Evolutionary conservation across 1,284 basidiomycete genomes (phyloP).

Genomic region (Ustilago tritici): DNA sequence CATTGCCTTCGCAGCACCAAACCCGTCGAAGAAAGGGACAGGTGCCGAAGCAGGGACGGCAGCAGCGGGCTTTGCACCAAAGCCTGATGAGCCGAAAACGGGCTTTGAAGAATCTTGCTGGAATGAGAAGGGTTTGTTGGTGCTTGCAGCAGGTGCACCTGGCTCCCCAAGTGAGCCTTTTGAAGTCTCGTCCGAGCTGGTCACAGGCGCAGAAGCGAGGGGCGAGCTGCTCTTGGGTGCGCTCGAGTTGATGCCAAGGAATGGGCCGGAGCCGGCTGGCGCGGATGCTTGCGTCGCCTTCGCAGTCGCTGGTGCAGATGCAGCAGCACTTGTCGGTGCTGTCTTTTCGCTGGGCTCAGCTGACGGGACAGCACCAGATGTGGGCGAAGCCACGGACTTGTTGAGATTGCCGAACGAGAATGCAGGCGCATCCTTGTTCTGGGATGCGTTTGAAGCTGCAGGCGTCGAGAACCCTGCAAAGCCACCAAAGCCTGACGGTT

Average conservation of each 20-base stretch:
- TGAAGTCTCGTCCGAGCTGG: slow-evolving; percentile 38
- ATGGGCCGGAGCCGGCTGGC: slow-evolving; percentile 15
- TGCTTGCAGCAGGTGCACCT: slow-evolving; percentile 8
- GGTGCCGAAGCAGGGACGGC: slow-evolving; percentile 10
- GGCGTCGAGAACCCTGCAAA: slow-evolving; percentile 23
- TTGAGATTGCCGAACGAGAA: slow-evolving; percentile 35
- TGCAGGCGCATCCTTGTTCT: slow-evolving; percentile 18
- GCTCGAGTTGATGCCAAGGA: slow-evolving; percentile 50
- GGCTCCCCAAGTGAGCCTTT: slow-evolving; percentile 38
- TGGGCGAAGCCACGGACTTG: slow-evolving; percentile 10
- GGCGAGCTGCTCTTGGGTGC: slow-evolving; percentile 57
- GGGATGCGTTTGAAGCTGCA: slow-evolving; percentile 10
- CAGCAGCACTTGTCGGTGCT: neutral
- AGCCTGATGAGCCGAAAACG: slow-evolving; percentile 8
- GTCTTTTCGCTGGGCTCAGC: neutral
- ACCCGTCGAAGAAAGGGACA: slow-evolving; percentile 13
- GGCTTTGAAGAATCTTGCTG: slow-evolving; percentile 30
- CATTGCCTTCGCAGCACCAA: slow-evolving; percentile 17
- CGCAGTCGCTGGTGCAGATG: slow-evolving; percentile 13
- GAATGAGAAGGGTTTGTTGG: slow-evolving; percentile 31
- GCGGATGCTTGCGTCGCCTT: slow-evolving; percentile 13
- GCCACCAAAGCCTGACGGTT: slow-evolving; percentile 14
- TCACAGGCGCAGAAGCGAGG: slow-evolving; percentile 49
- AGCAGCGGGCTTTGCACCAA: slow-evolving; percentile 19
- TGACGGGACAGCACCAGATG: neutral